These are phyloP conservation scores for Sequoiadendron giganteum DNA, from an alignment of 75 land plant genomes.

Conservation along the genomic window DNA sequence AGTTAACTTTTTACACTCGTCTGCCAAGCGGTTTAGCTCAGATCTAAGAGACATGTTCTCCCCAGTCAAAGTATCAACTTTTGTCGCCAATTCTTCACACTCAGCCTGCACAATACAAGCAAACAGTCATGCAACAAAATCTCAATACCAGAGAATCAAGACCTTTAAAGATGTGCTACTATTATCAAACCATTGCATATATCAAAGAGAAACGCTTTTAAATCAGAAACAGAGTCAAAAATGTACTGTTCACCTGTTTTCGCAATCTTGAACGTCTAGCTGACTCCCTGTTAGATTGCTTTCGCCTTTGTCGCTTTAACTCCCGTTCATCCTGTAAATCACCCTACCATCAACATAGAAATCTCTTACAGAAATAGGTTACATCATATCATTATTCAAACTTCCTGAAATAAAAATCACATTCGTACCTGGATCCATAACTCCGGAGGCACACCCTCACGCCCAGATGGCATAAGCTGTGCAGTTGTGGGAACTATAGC, in stretches of 20 bases:
- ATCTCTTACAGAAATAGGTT: not conserved
- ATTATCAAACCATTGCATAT: not conserved
- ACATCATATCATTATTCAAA: not conserved
- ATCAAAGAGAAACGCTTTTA: not conserved
- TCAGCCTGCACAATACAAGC: constrained; percentile 41
- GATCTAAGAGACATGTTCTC: constrained; percentile 45
- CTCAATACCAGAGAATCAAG: not conserved
- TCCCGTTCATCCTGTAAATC: constrained; percentile 80
- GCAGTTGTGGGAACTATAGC: constrained; percentile 27
- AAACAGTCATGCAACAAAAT: not conserved
- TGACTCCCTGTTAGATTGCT: constrained; percentile 94
- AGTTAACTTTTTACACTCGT: constrained; percentile 54
- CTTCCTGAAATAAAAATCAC: not conserved
- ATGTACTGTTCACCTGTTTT: constrained; percentile 54
- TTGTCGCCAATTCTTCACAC: constrained; percentile 56
- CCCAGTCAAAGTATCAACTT: constrained; percentile 44
- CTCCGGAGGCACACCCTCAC: constrained; percentile 34
- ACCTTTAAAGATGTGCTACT: not conserved
- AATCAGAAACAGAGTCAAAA: not conserved
- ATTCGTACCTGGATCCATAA: constrained; percentile 46
- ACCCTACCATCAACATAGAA: not conserved
- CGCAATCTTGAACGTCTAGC: constrained; percentile 88
- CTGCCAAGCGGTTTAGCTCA: constrained; percentile 46
- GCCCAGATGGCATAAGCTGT: constrained; percentile 19
- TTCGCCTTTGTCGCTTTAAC: constrained; percentile 83